Evolutionary conservation across 129 eudicot genomes (phyloP), one percentile per base, ranked within the genome.

Genomic region (Helichrysum umbraculigerum): DNA sequence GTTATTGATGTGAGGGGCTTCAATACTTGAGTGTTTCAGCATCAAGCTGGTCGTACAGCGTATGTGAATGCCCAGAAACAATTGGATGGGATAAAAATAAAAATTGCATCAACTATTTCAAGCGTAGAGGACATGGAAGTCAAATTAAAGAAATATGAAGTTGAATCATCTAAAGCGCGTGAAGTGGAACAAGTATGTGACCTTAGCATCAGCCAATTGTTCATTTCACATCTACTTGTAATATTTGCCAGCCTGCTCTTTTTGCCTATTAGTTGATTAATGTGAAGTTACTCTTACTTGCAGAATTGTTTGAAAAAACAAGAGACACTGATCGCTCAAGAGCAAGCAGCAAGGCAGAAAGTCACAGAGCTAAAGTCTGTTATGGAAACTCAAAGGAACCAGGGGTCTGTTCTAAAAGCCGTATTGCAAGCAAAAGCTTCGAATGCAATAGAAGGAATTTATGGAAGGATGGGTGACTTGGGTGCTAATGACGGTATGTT

Each of bases 381-480:
- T 44, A 77, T 88, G 86, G 97, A 93, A 82, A 84, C 93, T 57
- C 97, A 93, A 79, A 93, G 74, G 86, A 93, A 78, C 73, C 98
- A 93, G 34, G 96, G 96, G 33, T 88, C 96, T 28, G 96, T 93
- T 60, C 19, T 93, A 29, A 91, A 88, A 91, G 97, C 94, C 78
- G 86, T 93, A 62, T 42, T 91, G 78, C 91, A 85, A 68, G 97
- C 98, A 63, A 93, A 93, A 84, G 90, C 85, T 69, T 70, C 88
- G 20, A 93, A 91, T 77, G 61, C 81, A 21, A 93, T 93, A 66
- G 81, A 80, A 37, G 98, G 98, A 56, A 93, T 93, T 66, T 87
- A 91, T 86, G 98, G 97, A 37, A 87, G 98, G 61, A 80, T 93
- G 97, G 98, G 98, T 12, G 97, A 93, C 68, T 72, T 93, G 56